A percentile compares a stretch with the other conserved stretches of the same genome.
phyloP scores from a whole-genome alignment of 2,329 filamentous ascomycete species.

The Fusarium chaquense region DNA sequence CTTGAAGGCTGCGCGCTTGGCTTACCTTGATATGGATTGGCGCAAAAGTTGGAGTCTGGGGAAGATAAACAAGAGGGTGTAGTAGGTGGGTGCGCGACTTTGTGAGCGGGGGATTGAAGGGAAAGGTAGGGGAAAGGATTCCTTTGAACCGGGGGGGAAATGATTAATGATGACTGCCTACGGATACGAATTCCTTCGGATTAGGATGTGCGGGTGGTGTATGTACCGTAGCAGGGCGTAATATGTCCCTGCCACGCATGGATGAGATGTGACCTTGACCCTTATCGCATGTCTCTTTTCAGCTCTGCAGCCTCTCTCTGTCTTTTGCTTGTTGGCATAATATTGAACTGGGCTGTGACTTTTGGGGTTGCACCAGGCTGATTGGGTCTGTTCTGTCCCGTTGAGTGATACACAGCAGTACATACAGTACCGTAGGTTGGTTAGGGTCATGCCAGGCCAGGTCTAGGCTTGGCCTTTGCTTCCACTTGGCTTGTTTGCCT shows the following conservation, averaged over 20 bases:
- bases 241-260: not conserved
- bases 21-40: constrained; percentile 12
- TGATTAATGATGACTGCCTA: not conserved
- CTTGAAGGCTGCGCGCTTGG: not conserved
- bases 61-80: constrained; percentile 3
- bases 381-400: not conserved
- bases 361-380: not conserved
- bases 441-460: not conserved
- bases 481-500: not conserved
- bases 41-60: constrained; percentile 2
- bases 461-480: not conserved
- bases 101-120: not conserved
- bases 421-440: not conserved
- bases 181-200: not conserved
- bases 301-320: not conserved
- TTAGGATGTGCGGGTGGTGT: not conserved
- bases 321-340: not conserved
- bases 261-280: not conserved
- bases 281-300: constrained; percentile 4
- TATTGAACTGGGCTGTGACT: not conserved
- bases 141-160: not conserved
- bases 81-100: constrained; percentile 13
- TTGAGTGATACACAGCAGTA: not conserved
- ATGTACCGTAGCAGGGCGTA: constrained; percentile 1
- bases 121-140: not conserved